These are phyloP conservation scores for Phialophora verrucosa DNA, from an alignment of 2,329 filamentous ascomycete genomes.

Conservation along the genomic window DNA sequence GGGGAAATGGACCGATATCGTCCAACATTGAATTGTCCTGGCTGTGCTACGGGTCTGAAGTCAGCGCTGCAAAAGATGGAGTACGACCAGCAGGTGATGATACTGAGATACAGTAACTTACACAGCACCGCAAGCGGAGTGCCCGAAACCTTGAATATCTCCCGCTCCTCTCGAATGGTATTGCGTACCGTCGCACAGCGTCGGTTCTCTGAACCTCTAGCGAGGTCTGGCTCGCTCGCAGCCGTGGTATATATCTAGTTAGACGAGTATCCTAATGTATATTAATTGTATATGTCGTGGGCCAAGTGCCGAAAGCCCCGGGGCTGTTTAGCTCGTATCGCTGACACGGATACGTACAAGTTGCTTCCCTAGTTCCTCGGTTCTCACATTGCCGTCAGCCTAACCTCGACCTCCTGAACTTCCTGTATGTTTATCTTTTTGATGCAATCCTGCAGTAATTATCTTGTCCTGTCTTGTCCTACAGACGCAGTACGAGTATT, in stretches of 20 bases:
- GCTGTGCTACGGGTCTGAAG: background rate
- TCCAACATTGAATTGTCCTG: background rate
- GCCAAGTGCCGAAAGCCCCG: background rate
- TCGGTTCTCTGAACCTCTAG: background rate
- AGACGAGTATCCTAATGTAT: background rate
- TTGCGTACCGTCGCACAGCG: background rate
- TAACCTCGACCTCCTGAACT: background rate
- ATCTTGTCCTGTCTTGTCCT: background rate
- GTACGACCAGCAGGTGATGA: background rate
- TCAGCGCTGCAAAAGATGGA: background rate
- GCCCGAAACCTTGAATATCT: background rate
- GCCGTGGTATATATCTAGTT: background rate
- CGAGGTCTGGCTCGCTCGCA: background rate
- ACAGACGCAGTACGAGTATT: too few species aligned
- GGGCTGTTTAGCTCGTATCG: background rate
- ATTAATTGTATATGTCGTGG: background rate
- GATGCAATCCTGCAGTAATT: background rate
- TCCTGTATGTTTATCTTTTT: background rate
- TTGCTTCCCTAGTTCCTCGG: background rate
- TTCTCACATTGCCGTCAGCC: constrained; percentile 7
- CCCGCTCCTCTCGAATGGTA: background rate
- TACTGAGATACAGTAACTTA: too few species aligned
- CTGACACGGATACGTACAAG: background rate
- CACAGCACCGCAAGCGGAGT: background rate
- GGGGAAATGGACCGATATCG: background rate